Evolutionary conservation across 331 rosid genomes (phyloP).

Genomic region (Malus hybrid): DNA sequence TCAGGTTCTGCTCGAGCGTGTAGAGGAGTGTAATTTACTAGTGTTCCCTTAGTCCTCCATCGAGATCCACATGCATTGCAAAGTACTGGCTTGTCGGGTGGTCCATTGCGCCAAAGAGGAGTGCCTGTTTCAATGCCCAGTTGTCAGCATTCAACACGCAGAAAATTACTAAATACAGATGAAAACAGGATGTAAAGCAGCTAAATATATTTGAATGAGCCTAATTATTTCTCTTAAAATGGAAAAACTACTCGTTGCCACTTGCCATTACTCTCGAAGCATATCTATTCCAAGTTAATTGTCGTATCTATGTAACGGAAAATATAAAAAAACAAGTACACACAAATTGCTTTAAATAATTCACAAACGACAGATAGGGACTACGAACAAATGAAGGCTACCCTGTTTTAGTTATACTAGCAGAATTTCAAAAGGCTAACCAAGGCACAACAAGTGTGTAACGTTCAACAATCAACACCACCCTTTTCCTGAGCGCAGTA

Average conservation of each 20-base stretch:
- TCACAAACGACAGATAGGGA: neutral
- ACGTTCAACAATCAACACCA: neutral
- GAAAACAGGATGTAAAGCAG: slow-evolving; percentile 5
- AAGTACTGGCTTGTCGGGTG: slow-evolving; percentile 94
- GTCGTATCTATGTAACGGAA: neutral
- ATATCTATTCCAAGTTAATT: neutral
- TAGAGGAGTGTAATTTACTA: slow-evolving; percentile 92
- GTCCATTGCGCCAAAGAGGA: slow-evolving; percentile 99
- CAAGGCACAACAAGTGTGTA: neutral
- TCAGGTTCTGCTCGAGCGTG: slow-evolving; percentile 90
- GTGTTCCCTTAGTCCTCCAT: slow-evolving; percentile 99
- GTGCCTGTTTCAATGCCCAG: slow-evolving; percentile 68
- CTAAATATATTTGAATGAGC: slow-evolving; percentile 5
- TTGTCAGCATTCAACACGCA: slow-evolving; percentile 26
- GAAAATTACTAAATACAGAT: slow-evolving; percentile 3
- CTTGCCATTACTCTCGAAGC: slow-evolving; percentile 1
- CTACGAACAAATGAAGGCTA: neutral
- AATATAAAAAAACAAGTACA: neutral
- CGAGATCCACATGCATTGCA: slow-evolving; percentile 99
- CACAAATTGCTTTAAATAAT: neutral
- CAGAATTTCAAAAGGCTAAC: neutral
- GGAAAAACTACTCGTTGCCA: neutral
- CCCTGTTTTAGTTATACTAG: neutral
- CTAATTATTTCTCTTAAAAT: neutral
- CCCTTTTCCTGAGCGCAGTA: neutral